A percentile compares a stretch with the other conserved stretches of the same genome.
These are phyloP conservation scores for Boletus insuetus DNA, from an alignment of 768 basidiomycete genomes.

Conservation along the genomic window DNA sequence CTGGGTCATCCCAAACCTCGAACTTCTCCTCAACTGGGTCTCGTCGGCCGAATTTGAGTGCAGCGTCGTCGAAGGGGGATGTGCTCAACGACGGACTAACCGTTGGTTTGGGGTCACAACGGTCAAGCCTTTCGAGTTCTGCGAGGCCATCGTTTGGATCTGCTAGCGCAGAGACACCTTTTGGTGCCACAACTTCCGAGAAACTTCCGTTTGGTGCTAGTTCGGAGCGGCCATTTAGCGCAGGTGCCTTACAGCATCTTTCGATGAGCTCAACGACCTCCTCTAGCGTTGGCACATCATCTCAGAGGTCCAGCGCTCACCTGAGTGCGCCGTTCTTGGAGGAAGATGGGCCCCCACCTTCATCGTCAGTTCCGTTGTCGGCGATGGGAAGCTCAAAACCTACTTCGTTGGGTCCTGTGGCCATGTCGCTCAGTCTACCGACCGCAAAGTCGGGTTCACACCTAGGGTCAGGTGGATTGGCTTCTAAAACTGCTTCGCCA, in stretches of 20 bases:
- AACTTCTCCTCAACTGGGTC: conserved; percentile 25
- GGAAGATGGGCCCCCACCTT: conserved; percentile 14
- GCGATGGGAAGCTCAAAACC: conserved; percentile 1
- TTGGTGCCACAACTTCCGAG: conserved; percentile 16
- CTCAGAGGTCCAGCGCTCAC: conserved; percentile 9
- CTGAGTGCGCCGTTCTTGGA: conserved; percentile 11
- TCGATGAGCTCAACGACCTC: background rate
- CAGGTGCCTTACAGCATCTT: conserved; percentile 11
- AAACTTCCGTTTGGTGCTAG: conserved; percentile 14
- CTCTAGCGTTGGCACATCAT: conserved; percentile 3
- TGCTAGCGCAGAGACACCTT: conserved; percentile 15
- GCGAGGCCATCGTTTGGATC: conserved; percentile 17
- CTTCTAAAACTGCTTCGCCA: conserved; percentile 10
- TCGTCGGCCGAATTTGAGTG: conserved; percentile 22
- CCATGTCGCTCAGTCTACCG: conserved; percentile 17
- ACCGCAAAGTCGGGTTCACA: conserved; percentile 11
- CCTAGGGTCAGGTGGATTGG: background rate
- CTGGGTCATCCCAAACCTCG: conserved; percentile 28
- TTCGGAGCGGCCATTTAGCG: conserved; percentile 16
- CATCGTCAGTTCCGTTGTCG: conserved; percentile 4
- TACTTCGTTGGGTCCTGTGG: conserved; percentile 11
- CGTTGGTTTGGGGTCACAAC: conserved; percentile 20
- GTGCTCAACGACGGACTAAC: conserved; percentile 11
- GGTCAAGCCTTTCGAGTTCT: conserved; percentile 21
- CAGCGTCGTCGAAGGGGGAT: conserved; percentile 21